A percentile compares a stretch with the other conserved stretches of the same genome.
phyloP scores from a whole-genome alignment of 2,329 filamentous ascomycete species.

The Microcyclospora tardicrescens region DNA sequence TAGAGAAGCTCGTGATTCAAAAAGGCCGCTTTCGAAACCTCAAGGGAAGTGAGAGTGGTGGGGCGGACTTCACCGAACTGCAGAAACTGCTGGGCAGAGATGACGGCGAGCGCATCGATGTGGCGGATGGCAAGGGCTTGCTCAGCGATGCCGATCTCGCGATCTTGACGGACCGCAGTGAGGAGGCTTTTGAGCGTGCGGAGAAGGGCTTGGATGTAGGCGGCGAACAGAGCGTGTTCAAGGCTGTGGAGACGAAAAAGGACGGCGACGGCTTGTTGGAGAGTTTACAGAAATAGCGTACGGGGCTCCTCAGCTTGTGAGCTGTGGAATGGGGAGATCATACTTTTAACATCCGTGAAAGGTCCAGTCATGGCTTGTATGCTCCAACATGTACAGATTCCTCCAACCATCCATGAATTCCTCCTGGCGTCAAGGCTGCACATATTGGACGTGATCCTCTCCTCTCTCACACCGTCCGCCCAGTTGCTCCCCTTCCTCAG shows the following conservation, averaged over 20 bases:
- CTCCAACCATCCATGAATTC: too few relatives aligned
- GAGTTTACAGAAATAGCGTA: conserved; percentile 29
- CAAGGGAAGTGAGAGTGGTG: conserved; percentile 35
- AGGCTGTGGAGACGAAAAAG: conserved; percentile 59
- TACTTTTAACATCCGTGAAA: too few relatives aligned
- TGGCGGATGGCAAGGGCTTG: conserved; percentile 47
- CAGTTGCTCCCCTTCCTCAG: too few relatives aligned
- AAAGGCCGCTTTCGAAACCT: conserved; percentile 64
- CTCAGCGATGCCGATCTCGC: conserved; percentile 65
- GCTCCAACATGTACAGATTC: too few relatives aligned
- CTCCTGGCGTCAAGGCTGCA: too few relatives aligned
- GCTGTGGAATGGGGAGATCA: too few relatives aligned
- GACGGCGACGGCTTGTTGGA: conserved; percentile 37
- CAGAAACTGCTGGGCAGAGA: conserved; percentile 40
- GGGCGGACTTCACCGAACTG: conserved; percentile 36
- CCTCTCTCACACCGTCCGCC: too few relatives aligned
- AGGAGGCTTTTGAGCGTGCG: conserved; percentile 56
- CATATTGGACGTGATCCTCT: too few relatives aligned
- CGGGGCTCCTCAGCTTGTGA: not conserved
- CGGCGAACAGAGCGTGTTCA: conserved; percentile 32
- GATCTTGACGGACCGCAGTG: conserved; percentile 62
- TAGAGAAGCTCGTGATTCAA: conserved; percentile 91
- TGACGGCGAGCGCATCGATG: conserved; percentile 53
- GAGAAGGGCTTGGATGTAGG: conserved; percentile 66
- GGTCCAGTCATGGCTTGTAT: too few relatives aligned